A percentile compares a stretch with the other conserved stretches of the same genome.
phyloP scores from a whole-genome alignment of 768 basidiomycete species.

The Naganishia antarctica region DNA sequence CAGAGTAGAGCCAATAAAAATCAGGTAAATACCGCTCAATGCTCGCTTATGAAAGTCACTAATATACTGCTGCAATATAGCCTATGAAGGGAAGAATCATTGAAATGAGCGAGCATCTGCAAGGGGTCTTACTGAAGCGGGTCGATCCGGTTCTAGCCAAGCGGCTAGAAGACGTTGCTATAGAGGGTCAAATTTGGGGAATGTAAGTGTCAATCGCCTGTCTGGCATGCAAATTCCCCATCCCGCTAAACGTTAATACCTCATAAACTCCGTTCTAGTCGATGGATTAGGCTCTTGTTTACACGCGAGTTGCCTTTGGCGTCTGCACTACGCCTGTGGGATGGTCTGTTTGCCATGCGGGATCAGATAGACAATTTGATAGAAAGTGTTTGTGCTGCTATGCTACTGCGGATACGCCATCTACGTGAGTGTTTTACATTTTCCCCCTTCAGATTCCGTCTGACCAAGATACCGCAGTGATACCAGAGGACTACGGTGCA shows the following conservation, averaged over 20 bases:
- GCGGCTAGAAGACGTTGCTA: slow-evolving; percentile 68
- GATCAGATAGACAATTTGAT: slow-evolving; percentile 65
- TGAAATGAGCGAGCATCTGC: slow-evolving; percentile 71
- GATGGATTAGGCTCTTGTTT: slow-evolving; percentile 89
- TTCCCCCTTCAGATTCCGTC: background rate
- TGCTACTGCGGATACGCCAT: slow-evolving; percentile 91
- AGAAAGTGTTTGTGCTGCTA: slow-evolving; percentile 84
- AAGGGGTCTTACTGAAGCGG: slow-evolving; percentile 64
- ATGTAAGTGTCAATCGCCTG: slow-evolving; percentile 59
- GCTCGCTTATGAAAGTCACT: too few species aligned
- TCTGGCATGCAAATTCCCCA: background rate
- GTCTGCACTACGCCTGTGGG: slow-evolving; percentile 87
- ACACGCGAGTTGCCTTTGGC: slow-evolving; percentile 81
- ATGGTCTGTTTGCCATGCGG: slow-evolving; percentile 85
- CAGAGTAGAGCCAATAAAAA: background rate
- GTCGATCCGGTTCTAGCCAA: slow-evolving; percentile 76
- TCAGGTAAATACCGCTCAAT: too few species aligned
- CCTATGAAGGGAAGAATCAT: slow-evolving; percentile 69
- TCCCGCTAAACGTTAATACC: slow-evolving; percentile 28
- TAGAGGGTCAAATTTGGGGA: slow-evolving; percentile 95
- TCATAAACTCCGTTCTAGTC: slow-evolving; percentile 53
- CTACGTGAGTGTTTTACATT: slow-evolving; percentile 57
- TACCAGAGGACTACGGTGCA: slow-evolving; percentile 76
- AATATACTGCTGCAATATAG: background rate
- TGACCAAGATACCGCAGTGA: slow-evolving; percentile 56